Conservation (phyloP, 2,329 filamentous ascomycete species). For the Aspergillus sp. region DNA sequence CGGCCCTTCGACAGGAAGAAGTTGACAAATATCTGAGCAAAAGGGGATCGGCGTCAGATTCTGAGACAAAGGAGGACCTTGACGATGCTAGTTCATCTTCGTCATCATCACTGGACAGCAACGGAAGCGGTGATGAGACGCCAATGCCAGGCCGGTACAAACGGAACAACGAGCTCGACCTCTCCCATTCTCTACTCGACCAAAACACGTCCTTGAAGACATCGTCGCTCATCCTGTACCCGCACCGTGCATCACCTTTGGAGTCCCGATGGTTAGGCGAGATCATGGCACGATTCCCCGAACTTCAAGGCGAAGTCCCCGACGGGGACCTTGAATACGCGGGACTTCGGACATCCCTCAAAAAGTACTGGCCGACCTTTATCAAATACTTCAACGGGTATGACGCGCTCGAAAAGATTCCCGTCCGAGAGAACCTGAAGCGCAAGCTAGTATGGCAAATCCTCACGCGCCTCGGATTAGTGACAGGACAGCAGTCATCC, state of each 20-base stretch:
- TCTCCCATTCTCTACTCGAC: conserved; percentile 38
- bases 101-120: conserved; percentile 41
- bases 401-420: conserved; percentile 81
- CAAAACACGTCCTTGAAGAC: conserved; percentile 37
- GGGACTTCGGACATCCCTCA: conserved; percentile 43
- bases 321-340: conserved; percentile 28
- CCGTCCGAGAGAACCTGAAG: conserved; percentile 82
- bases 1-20: conserved; percentile 68
- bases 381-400: conserved; percentile 86
- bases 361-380: conserved; percentile 70
- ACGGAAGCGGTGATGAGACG: conserved; percentile 41
- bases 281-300: conserved; percentile 44
- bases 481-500: conserved; percentile 50
- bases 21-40: conserved; percentile 47
- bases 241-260: conserved; percentile 74
- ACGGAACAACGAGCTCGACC: conserved; percentile 29
- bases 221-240: conserved; percentile 73
- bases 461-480: conserved; percentile 66
- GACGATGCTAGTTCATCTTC: conserved; percentile 40
- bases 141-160: conserved; percentile 36
- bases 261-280: conserved; percentile 70
- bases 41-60: conserved; percentile 23
- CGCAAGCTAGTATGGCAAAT: conserved; percentile 64
- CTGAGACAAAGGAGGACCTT: conserved; percentile 17
- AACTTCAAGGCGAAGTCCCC: conserved; percentile 20